Base-by-base conservation (phyloP, 2,329 filamentous ascomycete species). In the Cryoendolithus antarcticus region DNA sequence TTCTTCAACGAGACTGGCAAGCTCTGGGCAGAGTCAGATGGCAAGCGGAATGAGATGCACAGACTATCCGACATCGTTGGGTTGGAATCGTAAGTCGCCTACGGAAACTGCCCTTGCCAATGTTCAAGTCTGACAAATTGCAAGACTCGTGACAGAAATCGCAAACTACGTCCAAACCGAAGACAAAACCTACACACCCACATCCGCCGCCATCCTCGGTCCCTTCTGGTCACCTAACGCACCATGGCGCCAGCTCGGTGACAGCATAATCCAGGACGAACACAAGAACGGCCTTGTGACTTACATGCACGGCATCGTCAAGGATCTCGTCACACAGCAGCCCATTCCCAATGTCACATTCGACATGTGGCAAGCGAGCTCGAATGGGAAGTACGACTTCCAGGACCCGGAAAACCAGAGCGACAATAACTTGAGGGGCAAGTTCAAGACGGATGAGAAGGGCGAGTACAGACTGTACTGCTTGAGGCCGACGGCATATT, bases 351-450 rank as follows among this genome's bases (percentile, higher is more conserved):
- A 69, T 44, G 81, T 81, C 2, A 68, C 74, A 19, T 69, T 91
- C 29, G 82, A 89, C 53, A 71, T 88, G 37, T 91, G 84, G 83
- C 78, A 88, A 54, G 81, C 82, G 0, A 80, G 75, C 1, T 81
- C 83, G 24, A 86, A 89, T 52, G 37, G 37, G 21, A 38, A 38
- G 6, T 38, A 38, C 37, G 37, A 38, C 30, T 57, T 78, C 67
- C 75, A 68, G 41, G 81, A 86, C 62, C 80, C 86, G 47, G 64
- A 71, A 0, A 61, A 72, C 2, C 81, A 86, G 62, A 66, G 71
- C 6, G 81, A 86, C 39, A 76, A 77, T 60, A 88, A 88, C 56
- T 67, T 88, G 13, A 71, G 82, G 3, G 83, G 83, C 4, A 75
- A 76, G 34, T 85, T 86, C 55, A 69, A 64, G 36, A 85, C 82